Conservation (phyloP, 2,329 filamentous ascomycete genomes). For the Colletotrichum ledebouriae region DNA sequence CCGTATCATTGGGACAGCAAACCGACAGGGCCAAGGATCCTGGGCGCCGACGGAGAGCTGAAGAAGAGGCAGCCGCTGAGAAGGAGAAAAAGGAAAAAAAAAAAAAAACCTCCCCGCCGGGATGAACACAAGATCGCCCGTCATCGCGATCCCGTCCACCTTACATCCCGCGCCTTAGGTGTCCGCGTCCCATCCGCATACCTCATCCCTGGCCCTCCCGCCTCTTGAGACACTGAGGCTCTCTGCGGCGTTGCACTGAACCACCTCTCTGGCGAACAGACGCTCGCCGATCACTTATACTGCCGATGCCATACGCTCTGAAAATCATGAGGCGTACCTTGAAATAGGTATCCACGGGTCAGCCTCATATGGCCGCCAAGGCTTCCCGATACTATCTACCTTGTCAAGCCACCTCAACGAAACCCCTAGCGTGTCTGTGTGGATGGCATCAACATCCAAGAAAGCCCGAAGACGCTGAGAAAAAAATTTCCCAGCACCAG, state of each 20-base stretch:
- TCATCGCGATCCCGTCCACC: constrained; percentile 31
- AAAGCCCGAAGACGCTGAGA: constrained; percentile 18
- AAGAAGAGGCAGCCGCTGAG: not conserved
- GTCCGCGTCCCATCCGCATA: constrained; percentile 10
- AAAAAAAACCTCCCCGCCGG: not conserved
- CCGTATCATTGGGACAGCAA: constrained; percentile 12
- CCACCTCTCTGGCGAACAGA: constrained; percentile 33
- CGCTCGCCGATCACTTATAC: constrained; percentile 4
- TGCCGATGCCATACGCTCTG: not conserved
- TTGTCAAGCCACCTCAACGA: constrained; percentile 33
- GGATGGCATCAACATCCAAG: not conserved
- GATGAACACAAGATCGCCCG: constrained; percentile 31
- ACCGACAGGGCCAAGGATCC: constrained; percentile 12
- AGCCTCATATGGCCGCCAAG: constrained; percentile 34
- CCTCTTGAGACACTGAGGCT: constrained; percentile 22
- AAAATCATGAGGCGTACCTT: constrained; percentile 1
- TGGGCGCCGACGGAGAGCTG: not conserved
- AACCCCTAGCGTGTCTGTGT: constrained; percentile 23
- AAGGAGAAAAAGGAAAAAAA: not conserved
- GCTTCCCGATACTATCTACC: not conserved
- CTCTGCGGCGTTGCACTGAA: constrained; percentile 34
- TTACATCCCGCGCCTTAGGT: constrained; percentile 9
- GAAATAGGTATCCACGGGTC: not conserved
- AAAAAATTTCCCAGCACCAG: not conserved
- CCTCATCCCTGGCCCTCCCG: constrained; percentile 22